Evolutionary conservation across 139 green algal species (phyloP).

Genomic region (Tetradesmus lagerheimii): DNA sequence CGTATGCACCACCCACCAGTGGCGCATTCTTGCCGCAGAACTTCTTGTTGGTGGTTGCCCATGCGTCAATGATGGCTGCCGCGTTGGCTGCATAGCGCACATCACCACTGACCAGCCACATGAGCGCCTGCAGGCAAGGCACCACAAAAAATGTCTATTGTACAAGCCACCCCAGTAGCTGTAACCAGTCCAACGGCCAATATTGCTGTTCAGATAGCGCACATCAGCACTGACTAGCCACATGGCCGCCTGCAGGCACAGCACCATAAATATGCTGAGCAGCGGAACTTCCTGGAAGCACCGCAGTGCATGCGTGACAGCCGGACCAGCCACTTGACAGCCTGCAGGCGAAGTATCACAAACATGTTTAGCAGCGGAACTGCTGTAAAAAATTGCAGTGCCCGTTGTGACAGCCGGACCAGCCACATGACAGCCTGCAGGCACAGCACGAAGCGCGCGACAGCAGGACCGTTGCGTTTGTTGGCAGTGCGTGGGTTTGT

Average conservation of each 20-base stretch:
- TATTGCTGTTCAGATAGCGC: not conserved
- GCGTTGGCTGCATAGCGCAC: slow-evolving; percentile 38
- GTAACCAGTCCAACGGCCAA: not conserved
- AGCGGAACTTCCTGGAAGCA: too few relatives aligned
- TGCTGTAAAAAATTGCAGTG: too few relatives aligned
- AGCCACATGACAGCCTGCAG: too few relatives aligned
- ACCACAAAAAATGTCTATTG: not conserved
- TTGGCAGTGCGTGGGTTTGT: too few relatives aligned
- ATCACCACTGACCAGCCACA: slow-evolving; percentile 35
- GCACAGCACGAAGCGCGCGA: too few relatives aligned
- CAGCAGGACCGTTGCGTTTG: too few relatives aligned
- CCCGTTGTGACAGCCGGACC: too few relatives aligned
- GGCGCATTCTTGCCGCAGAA: slow-evolving; percentile 43
- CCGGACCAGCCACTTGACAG: too few relatives aligned
- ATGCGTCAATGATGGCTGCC: slow-evolving; percentile 35
- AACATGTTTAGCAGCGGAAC: too few relatives aligned
- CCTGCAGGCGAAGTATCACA: too few relatives aligned
- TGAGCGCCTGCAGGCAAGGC: slow-evolving; percentile 14
- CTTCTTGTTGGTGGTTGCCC: slow-evolving; percentile 24
- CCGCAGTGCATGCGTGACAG: too few relatives aligned
- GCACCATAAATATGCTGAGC: too few relatives aligned
- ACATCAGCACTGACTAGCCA: not conserved
- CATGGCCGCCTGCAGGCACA: not conserved
- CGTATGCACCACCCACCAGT: slow-evolving; percentile 21
- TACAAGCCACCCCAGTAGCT: not conserved